These are phyloP conservation scores for Sporisorium scitamineum DNA, from an alignment of 1,284 basidiomycete species.

Conservation along the genomic window DNA sequence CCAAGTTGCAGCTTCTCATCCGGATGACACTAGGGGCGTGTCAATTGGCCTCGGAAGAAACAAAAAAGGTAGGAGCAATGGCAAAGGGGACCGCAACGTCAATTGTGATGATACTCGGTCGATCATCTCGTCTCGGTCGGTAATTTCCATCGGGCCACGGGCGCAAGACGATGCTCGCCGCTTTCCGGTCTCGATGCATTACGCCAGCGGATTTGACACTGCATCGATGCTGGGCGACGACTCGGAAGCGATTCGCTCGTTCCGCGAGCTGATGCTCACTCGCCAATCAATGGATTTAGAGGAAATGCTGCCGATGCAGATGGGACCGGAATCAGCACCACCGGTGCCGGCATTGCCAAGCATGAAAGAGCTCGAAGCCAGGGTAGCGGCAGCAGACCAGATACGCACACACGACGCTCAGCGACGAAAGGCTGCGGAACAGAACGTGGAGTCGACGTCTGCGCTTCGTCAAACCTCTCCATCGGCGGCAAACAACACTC, in stretches of 20 bases:
- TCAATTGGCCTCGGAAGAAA: background rate
- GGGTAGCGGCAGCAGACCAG: slow-evolving; percentile 33
- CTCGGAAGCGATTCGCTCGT: slow-evolving; percentile 41
- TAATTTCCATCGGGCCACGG: slow-evolving; percentile 44
- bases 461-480: background rate
- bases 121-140: slow-evolving; percentile 36
- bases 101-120: slow-evolving; percentile 27
- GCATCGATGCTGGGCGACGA: slow-evolving; percentile 53
- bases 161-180: slow-evolving; percentile 50
- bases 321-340: slow-evolving; percentile 37
- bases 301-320: slow-evolving; percentile 51
- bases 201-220: slow-evolving; percentile 55
- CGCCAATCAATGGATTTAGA: slow-evolving; percentile 60
- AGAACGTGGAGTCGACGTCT: background rate
- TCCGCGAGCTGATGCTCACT: slow-evolving; percentile 54
- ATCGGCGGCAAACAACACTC: background rate
- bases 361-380: slow-evolving; percentile 37
- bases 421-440: background rate
- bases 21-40: background rate
- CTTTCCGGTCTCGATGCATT: slow-evolving; percentile 63
- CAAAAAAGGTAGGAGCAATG: background rate
- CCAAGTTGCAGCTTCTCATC: background rate
- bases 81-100: background rate
- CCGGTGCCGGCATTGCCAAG: slow-evolving; percentile 57
- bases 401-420: slow-evolving; percentile 13